A percentile compares a stretch with the other conserved stretches of the same genome.
Conservation (phyloP, 805 yeast species). For the Metschnikowia reukaufii region DNA sequence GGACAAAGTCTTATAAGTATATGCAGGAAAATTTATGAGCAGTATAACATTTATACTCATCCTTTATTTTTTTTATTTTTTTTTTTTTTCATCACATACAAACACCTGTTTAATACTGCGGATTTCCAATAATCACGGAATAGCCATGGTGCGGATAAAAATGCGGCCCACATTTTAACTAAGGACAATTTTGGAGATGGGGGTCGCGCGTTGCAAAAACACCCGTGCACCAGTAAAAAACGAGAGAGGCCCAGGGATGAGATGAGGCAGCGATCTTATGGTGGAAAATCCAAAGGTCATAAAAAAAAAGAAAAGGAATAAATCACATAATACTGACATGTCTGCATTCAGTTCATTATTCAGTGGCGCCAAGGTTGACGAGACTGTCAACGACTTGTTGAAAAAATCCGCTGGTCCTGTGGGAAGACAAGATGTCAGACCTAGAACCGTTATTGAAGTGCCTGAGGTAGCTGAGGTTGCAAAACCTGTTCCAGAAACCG, state of each 20-base stretch:
- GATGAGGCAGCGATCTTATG: background rate
- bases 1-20: too few species aligned
- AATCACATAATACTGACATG: constrained; percentile 21
- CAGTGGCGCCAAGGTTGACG: constrained; percentile 31
- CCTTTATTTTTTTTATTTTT: too few species aligned
- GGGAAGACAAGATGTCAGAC: constrained; percentile 31
- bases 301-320: too few species aligned
- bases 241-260: constrained; percentile 6
- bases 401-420: constrained; percentile 45
- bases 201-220: background rate
- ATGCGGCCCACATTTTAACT: background rate
- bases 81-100: too few species aligned
- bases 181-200: too few species aligned
- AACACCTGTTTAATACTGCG: too few species aligned
- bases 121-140: too few species aligned
- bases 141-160: too few species aligned
- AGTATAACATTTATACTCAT: too few species aligned
- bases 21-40: too few species aligned
- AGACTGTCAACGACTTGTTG: constrained; percentile 33
- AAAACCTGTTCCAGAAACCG: constrained; percentile 17
- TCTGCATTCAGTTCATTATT: constrained; percentile 37
- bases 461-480: constrained; percentile 17
- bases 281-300: background rate
- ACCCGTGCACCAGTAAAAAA: constrained; percentile 16
- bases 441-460: constrained; percentile 33